Evolutionary conservation across 1,284 basidiomycete species (phyloP), one percentile per base, ranked within the genome.

Genomic region (Pulveroboletus sp.): DNA sequence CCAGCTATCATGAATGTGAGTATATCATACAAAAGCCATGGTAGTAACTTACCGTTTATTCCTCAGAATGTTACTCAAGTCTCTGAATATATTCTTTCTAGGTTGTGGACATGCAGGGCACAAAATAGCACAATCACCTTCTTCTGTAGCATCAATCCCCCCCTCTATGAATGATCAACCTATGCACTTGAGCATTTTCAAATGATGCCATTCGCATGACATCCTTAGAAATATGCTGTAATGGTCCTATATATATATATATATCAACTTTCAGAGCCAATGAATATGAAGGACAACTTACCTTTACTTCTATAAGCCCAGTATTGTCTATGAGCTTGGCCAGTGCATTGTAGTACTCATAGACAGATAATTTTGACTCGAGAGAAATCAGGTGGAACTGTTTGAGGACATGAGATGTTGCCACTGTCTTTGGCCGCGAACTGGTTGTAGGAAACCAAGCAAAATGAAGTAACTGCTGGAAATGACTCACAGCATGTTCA

Each of bases 71-170:
- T n/a, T n/a, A n/a, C n/a, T n/a, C n/a, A n/a, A 50, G 11, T 50
- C 22, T 3, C n/a, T 11, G 6, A 67, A 71, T 2, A 72, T 49
- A 51, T 74, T 74, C 25, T 47, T 61, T 0, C 56, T 64, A 0
- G 65, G 65, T 0, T 66, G 62, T 0, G 72, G 72, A 50, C 74
- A 75, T 4, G 72, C 73, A 2, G 69, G 72, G 44, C 73, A 75
- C 2, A 51, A 22, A 1, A 74, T 44, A 2, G 69, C 64, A 9
- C 62, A 64, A 8, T 63, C 57, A 1, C 72, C 69, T 0, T 39
- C 43, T 7, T 10, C 7, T 0, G 62, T 70, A 0, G 18, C 49
- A 0, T 20, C n/a, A 5, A 70, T 31, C 2, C 63, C 61, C 12
- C 14, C 43, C 2, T 48, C 40, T 22, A 62, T 49, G 31, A 68